Percentiles rank a stretch among this genome's conserved stretches.
Evolutionary conservation across 2,329 filamentous ascomycete genomes (phyloP).

Genomic region (Talaromyces sp.): DNA sequence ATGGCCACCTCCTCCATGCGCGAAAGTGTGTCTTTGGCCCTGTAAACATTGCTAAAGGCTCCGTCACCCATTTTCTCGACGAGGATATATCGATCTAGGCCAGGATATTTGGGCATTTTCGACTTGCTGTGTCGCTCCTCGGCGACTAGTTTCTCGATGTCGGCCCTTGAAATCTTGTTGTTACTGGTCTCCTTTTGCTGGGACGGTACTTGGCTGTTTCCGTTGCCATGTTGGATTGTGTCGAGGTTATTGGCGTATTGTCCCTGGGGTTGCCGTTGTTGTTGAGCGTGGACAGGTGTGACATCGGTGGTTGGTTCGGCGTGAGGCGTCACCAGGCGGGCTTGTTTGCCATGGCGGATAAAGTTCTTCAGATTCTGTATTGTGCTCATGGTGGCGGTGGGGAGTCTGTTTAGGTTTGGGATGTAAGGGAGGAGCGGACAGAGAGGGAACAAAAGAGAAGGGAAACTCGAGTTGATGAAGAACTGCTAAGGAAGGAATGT

Average conservation of each 20-base stretch:
- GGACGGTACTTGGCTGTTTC: constrained; percentile 61
- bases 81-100: constrained; percentile 79
- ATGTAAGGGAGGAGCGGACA: background rate
- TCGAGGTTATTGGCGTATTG: constrained; percentile 57
- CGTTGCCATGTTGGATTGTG: constrained; percentile 61
- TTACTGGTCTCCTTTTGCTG: constrained; percentile 58
- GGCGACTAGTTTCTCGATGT: constrained; percentile 80
- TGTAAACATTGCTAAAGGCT: constrained; percentile 98
- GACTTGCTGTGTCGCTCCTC: constrained; percentile 84
- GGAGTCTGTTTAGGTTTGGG: background rate
- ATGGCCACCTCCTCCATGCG: constrained; percentile 81
- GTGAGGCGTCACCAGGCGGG: constrained; percentile 63
- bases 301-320: constrained; percentile 62
- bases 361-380: constrained; percentile 99
- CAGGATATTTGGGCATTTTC: constrained; percentile 82
- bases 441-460: background rate
- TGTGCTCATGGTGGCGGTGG: constrained; percentile 54
- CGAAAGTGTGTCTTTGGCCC: constrained; percentile 72
- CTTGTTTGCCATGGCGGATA: constrained; percentile 96
- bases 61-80: constrained; percentile 98
- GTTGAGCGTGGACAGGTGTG: constrained; percentile 63
- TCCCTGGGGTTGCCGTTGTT: constrained; percentile 53
- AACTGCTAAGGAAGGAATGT: background rate
- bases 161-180: constrained; percentile 48
- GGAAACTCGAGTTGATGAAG: background rate